Evolutionary conservation across 768 basidiomycete species (phyloP), one percentile per base, ranked within the genome.

Genomic region (Podaxis rugospora): DNA sequence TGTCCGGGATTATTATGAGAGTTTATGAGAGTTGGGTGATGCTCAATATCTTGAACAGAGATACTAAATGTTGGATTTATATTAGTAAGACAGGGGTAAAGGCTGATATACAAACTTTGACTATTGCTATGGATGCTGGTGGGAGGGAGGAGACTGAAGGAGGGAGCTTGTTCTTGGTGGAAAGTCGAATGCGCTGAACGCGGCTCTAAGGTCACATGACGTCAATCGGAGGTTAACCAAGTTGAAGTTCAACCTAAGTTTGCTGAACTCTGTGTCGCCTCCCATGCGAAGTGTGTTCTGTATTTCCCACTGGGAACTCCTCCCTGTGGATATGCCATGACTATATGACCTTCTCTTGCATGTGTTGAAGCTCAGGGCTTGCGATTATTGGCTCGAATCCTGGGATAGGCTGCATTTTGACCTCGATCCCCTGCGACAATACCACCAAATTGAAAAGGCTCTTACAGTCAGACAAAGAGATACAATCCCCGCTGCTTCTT

Each of bases 41-140:
- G 21, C 25, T 25, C 13, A 55, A 14, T 14, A 21, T 7, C 10
- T 11, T 23, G 47, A 16, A 27, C 7, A 25, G 39, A n/a, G 7
- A 27, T 23, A 1, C 54, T 55, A 35, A 55, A 39, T 7, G 21
- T n/a, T 3, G 23, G 5, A 13, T 44, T 37, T 16, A 57, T 23
- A 50, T 57, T 50, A 57, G 57, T 6, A 35, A 25, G 7, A 37
- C 46, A 23, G 11, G 16, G 11, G 14, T 47, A 49, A 14, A 35
- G 37, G 27, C 13, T 50, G 36, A 25, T 50, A 54, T 57, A 57
- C 57, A 57, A 21, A 57, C 57, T 57, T 57, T 57, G 47, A 9
- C 52, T 39, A 53, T 37, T 11, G 23, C 32, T 57, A 57, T 36
- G 18, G 21, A 23, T 21, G 18, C 13, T 36, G 16, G 32, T 35